phyloP scores from a whole-genome alignment of 1,284 basidiomycete species.

The Peniophora sp. region DNA sequence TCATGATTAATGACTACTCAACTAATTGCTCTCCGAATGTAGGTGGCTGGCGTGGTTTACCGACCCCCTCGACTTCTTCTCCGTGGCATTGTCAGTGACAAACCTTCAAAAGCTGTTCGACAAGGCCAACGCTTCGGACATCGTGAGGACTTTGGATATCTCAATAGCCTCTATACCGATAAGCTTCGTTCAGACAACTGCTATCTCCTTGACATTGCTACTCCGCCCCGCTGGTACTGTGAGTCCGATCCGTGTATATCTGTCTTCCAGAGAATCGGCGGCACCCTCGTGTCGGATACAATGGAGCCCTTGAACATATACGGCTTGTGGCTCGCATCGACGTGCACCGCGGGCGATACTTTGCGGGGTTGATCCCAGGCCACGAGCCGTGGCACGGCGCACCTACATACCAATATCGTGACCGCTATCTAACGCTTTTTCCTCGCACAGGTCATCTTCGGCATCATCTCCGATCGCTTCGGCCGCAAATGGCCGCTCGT shows the following conservation, averaged over 20 bases:
- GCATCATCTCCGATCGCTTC: conserved; percentile 74
- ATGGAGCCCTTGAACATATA: no score
- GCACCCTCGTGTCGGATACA: no score
- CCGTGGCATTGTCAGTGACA: conserved; percentile 67
- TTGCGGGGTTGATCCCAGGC: no score
- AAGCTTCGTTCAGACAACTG: conserved; percentile 45
- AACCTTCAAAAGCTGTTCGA: conserved; percentile 48
- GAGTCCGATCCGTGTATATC: conserved; percentile 13
- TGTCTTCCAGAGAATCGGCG: background rate
- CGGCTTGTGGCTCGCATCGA: no score
- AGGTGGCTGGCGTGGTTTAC: conserved; percentile 78
- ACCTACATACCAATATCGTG: no score
- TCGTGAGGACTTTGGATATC: conserved; percentile 34
- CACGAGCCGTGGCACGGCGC: no score
- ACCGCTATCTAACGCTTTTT: background rate
- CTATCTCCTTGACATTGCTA: conserved; percentile 89
- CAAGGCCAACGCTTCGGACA: conserved; percentile 30
- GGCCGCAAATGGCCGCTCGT: conserved; percentile 93
- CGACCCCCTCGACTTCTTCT: conserved; percentile 80
- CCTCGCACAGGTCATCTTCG: conserved; percentile 63
- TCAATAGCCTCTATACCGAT: conserved; percentile 1
- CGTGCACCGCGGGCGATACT: no score
- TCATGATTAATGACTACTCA: no score
- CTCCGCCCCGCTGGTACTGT: conserved; percentile 85
- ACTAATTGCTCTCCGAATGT: conserved; percentile 1